Base-by-base conservation (phyloP, 1,139 yeast species). In the Kodamaea suecica region DNA sequence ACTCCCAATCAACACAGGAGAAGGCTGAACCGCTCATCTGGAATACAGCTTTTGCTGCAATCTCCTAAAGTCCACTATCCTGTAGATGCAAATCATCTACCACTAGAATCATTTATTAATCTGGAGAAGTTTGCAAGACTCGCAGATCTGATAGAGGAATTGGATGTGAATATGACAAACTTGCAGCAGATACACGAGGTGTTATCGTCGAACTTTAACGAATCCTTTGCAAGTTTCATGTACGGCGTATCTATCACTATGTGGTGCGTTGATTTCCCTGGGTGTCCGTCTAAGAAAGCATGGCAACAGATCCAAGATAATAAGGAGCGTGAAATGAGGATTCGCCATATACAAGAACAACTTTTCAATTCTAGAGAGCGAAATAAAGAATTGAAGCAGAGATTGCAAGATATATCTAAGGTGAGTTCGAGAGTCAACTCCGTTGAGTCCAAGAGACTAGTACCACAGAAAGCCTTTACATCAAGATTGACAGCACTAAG, bases 171-270 rank as follows among this genome's bases (percentile, higher is more conserved):
- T 41, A 64, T 76, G 63, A 50, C 59, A 7, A 64, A 66, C 31
- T 53, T 79, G 36, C 69, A 68, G 36, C 62, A 57, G 34, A 69
- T 75, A 8, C 80, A 80, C 53, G 69, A 71, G 35, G 70, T 76
- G 12, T 53, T 80, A 7, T 50, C 59, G 4, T 61, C 61, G 8
- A 75, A 74, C 29, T 71, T 80, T 50, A 80, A 80, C 50, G 86
- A 80, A 51, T 73, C 83, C 1, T 70, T 80, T 48, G 77, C 83
- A 8, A 66, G 82, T 28, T 71, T 80, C 31, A 55, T 79, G 34
- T 79, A 78, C 48, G 86, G 87, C 4, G 53, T 80, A 35, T 69
- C 74, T 44, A 73, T 78, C 48, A 78, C 80, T 37, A 78, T 81
- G 57, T 79, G 83, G 78, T 79, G 85, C 56, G 76, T 77, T 20